Evolutionary conservation across 139 green algal genomes (phyloP).

Genomic region (Spirogloea muscicola): DNA sequence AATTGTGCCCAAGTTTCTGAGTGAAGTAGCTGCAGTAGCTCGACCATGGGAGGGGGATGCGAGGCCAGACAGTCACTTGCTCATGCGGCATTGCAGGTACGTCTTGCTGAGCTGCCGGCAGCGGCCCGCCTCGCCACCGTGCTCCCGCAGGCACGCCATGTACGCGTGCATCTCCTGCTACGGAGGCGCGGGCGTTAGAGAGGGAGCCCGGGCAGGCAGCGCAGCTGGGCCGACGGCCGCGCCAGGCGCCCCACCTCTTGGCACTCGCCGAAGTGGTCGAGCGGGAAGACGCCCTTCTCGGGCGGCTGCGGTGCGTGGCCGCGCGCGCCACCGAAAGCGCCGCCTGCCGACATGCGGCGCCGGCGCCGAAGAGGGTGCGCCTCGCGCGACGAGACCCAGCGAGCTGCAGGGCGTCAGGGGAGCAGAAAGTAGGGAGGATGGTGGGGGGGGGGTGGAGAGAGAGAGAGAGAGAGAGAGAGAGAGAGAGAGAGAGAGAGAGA

Average conservation of each 20-base stretch:
- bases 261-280: conserved; percentile 95
- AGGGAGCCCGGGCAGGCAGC: too few species aligned
- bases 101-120: conserved; percentile 69
- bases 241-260: conserved; percentile 65
- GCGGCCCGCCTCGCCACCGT: conserved; percentile 55
- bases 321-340: conserved; percentile 61
- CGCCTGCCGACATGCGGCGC: background rate
- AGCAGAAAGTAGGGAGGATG: background rate
- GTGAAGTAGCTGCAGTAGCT: background rate
- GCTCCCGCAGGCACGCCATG: conserved; percentile 68
- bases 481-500: background rate
- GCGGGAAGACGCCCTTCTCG: conserved; percentile 94
- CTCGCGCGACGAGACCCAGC: background rate
- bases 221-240: too few species aligned
- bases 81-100: conserved; percentile 90
- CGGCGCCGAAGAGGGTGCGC: background rate
- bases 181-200: too few species aligned
- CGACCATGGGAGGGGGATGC: background rate
- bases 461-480: conserved; percentile 12
- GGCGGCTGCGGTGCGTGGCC: conserved; percentile 66
- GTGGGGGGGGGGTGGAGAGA: background rate
- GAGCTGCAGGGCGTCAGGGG: background rate
- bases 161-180: conserved; percentile 74
- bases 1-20: too few species aligned
- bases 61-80: conserved; percentile 69